Evolutionary conservation across 2,329 filamentous ascomycete genomes (phyloP).

Genomic region (Hypocrella siamensis): DNA sequence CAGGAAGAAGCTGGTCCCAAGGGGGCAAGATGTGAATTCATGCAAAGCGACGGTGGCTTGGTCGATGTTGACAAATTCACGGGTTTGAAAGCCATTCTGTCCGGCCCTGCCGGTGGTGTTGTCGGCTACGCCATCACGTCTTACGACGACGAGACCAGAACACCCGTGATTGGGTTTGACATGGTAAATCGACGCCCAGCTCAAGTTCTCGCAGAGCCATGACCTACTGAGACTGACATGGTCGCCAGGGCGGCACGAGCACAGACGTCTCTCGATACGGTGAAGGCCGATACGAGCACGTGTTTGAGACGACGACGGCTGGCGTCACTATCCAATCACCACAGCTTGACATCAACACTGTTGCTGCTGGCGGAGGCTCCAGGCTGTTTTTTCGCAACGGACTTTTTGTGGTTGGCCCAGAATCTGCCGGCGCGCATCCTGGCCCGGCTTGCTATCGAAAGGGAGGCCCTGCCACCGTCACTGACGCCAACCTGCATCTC

Average conservation of each 20-base stretch:
- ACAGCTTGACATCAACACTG: conserved; percentile 70
- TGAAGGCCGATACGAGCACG: conserved; percentile 21
- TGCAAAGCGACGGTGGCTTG: conserved; percentile 44
- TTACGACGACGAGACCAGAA: conserved; percentile 51
- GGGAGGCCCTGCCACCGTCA: conserved; percentile 54
- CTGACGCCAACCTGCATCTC: conserved; percentile 55
- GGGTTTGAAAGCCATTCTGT: conserved; percentile 54
- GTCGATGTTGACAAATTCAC: conserved; percentile 47
- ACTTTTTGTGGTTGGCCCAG: conserved; percentile 57
- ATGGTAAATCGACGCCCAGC: conserved; percentile 24
- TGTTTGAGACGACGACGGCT: conserved; percentile 62
- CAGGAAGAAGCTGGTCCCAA: conserved; percentile 33
- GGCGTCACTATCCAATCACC: conserved; percentile 66
- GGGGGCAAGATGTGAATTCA: conserved; percentile 54
- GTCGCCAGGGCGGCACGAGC: conserved; percentile 39
- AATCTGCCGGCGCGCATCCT: conserved; percentile 54
- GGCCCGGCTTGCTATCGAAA: conserved; percentile 63
- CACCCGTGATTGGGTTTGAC: conserved; percentile 62
- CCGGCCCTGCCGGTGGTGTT: conserved; percentile 62
- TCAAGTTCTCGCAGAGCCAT: background rate
- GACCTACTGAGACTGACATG: background rate
- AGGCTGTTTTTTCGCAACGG: conserved; percentile 57
- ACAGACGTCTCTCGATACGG: conserved; percentile 60
- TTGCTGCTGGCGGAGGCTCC: conserved; percentile 61
- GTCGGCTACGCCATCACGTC: conserved; percentile 62